Percentiles rank a stretch among this genome's conserved stretches.
phyloP scores from a whole-genome alignment of 768 basidiomycete species.

The Gymnopilus dilepis region DNA sequence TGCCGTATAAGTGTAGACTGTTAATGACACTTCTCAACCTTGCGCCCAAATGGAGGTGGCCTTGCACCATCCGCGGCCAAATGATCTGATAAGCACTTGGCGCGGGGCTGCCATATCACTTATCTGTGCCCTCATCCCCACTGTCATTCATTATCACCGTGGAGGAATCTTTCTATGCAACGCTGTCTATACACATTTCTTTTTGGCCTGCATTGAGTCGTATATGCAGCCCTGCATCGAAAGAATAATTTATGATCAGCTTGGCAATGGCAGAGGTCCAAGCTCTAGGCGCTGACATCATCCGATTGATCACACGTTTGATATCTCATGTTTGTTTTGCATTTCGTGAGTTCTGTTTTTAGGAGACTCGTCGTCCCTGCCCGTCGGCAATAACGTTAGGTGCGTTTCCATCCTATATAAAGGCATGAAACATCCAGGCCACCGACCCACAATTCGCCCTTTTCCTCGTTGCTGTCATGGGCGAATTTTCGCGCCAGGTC shows the following conservation, averaged over 20 bases:
- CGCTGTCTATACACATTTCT: not conserved
- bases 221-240: no score
- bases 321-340: constrained; percentile 12
- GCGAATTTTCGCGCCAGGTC: constrained; percentile 47
- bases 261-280: not conserved
- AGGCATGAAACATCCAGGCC: not conserved
- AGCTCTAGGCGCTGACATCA: not conserved
- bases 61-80: not conserved
- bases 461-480: constrained; percentile 43
- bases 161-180: not conserved
- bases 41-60: not conserved
- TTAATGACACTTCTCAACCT: not conserved
- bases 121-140: not conserved
- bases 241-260: not conserved
- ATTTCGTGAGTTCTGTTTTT: constrained; percentile 4
- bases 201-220: no score
- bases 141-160: no score
- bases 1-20: not conserved
- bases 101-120: not conserved
- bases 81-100: not conserved
- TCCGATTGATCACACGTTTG: constrained; percentile 3
- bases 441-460: not conserved
- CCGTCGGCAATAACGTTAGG: not conserved
- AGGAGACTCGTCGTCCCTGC: constrained; percentile 4
- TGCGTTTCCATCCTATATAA: constrained; percentile 14